Evolutionary conservation across 2,329 filamentous ascomycete genomes (phyloP).

Genomic region (Fusarium floridanum): DNA sequence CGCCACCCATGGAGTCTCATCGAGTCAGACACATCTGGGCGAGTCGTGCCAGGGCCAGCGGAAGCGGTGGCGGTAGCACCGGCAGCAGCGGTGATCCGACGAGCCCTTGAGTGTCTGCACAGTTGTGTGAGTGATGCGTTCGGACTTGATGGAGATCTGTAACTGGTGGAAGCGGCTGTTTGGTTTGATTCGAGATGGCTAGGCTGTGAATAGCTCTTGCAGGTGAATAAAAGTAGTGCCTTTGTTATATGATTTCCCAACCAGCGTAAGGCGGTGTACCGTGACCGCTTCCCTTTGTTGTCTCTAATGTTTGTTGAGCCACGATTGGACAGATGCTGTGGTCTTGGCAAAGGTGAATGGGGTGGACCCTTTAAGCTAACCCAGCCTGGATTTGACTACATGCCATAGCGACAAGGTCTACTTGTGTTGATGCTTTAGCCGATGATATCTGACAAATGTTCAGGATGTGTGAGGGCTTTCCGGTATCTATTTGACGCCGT

Average conservation of each 20-base stretch:
- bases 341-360: neutral
- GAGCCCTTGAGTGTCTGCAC: conserved; percentile 54
- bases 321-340: neutral
- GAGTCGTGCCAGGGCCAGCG: conserved; percentile 43
- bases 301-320: neutral
- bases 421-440: neutral
- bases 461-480: neutral
- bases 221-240: conserved; percentile 47
- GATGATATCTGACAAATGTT: neutral
- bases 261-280: neutral
- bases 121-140: conserved; percentile 1
- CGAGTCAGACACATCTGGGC: conserved; percentile 43
- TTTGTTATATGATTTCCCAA: conserved; percentile 36
- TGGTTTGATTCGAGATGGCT: conserved; percentile 25
- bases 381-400: neutral
- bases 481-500: neutral
- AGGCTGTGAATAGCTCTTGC: conserved; percentile 45
- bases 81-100: conserved; percentile 64
- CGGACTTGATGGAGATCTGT: neutral
- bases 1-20: conserved; percentile 41
- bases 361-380: neutral
- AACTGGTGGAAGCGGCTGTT: conserved; percentile 21
- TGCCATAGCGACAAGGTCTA: neutral
- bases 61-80: conserved; percentile 58
- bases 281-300: neutral